Evolutionary conservation across 305 asterid species (phyloP), one percentile per base, ranked within the genome.

Genomic region (Coffea humblotiana): DNA sequence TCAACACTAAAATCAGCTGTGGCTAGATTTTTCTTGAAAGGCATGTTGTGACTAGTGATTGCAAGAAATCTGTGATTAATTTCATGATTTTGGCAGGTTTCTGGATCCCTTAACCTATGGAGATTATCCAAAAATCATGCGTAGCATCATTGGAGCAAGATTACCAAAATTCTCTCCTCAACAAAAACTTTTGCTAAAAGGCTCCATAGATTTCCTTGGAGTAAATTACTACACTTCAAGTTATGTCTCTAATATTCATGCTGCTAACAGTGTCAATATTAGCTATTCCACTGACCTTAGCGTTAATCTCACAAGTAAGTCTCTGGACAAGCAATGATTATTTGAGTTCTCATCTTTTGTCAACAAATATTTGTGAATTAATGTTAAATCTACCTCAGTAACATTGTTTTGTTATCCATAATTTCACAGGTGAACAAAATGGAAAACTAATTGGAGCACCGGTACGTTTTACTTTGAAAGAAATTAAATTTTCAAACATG

Each of bases 141-240:
- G 54, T 18, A 37, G 27, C 1, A 54, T 82, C 0, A 90, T 87
- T 29, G 87, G 88, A 63, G 51, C 78, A 10, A 83, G 97, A 9
- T 65, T 91, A 43, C 95, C 97, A 18, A 73, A 81, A 29, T 91
- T 90, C 70, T 85, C 87, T 0, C 3, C 68, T 1, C 75, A 79
- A 66, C 77, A 91, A 82, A 78, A 83, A 19, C 79, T 60, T 69
- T 58, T 85, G 85, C 1, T 91, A 14, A 93, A 79, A 45, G 91
- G 90, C 2, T 90, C 96, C 8, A 83, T 49, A 45, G 92, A 91
- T 86, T 90, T 87, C 61, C 43, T 88, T 49, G 97, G 96, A 72
- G 8, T 93, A 51, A 91, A 90, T 82, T 91, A 93, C 71, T 91
- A 93, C 45, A 88, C 92, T 14, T 75, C 87, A 6, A 83, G 64